These are phyloP conservation scores for Cyberlindnera mycetangii DNA, from an alignment of 805 yeast genomes.

Conservation along the genomic window DNA sequence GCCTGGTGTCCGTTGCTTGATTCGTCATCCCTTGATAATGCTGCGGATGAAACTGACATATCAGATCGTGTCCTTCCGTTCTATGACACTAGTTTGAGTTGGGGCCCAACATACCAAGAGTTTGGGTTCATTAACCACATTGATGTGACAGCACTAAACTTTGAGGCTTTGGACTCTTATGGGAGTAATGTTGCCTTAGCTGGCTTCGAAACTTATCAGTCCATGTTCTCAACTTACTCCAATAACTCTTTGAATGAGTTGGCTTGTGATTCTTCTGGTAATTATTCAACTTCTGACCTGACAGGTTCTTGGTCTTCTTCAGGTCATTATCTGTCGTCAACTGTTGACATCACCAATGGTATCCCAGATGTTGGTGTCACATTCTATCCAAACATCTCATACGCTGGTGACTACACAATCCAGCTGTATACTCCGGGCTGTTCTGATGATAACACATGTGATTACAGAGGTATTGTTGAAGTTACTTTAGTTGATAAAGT, in stretches of 20 bases:
- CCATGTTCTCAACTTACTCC: conserved; percentile 59
- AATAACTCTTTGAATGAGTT: conserved; percentile 69
- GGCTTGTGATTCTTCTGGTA: conserved; percentile 41
- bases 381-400: conserved; percentile 65
- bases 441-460: conserved; percentile 60
- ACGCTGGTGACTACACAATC: conserved; percentile 73
- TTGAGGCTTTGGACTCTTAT: conserved; percentile 64
- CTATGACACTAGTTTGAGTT: conserved; percentile 35
- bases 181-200: conserved; percentile 67
- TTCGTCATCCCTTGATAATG: conserved; percentile 31
- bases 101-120: conserved; percentile 60
- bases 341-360: conserved; percentile 32
- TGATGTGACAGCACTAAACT: conserved; percentile 54
- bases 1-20: conserved; percentile 80
- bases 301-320: conserved; percentile 32
- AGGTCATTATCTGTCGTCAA: conserved; percentile 35
- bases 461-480: conserved; percentile 69
- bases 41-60: conserved; percentile 10
- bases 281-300: conserved; percentile 29
- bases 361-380: conserved; percentile 39
- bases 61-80: conserved; percentile 16
- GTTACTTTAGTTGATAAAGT: conserved; percentile 57
- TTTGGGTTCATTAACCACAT: conserved; percentile 75
- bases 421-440: conserved; percentile 89
- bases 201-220: conserved; percentile 70